A percentile compares a stretch with the other conserved stretches of the same genome.
Evolutionary conservation across 2,329 filamentous ascomycete genomes (phyloP).

Genomic region (Grosmannia serpens): DNA sequence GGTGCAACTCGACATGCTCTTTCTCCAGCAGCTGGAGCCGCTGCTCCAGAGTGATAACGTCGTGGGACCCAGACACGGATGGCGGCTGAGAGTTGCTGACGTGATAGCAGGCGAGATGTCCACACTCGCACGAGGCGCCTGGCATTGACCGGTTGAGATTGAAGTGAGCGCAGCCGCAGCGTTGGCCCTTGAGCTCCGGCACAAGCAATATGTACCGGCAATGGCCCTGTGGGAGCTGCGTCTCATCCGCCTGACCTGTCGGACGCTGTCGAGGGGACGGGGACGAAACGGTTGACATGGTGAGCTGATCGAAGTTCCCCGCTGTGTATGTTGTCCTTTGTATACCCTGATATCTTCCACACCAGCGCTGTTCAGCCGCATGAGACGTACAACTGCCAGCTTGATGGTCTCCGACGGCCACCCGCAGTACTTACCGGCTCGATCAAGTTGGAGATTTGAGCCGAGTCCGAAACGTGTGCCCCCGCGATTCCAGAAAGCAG

Average conservation of each 20-base stretch:
- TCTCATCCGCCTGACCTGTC: slow-evolving; percentile 25
- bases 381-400: not conserved
- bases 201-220: slow-evolving; percentile 48
- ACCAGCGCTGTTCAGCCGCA: not conserved
- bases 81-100: slow-evolving; percentile 33
- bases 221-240: slow-evolving; percentile 42
- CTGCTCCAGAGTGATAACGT: slow-evolving; percentile 36
- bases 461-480: no score
- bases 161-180: slow-evolving; percentile 48
- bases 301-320: no score
- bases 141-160: slow-evolving; percentile 41
- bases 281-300: slow-evolving; percentile 14
- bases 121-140: slow-evolving; percentile 45
- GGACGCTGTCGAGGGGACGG: slow-evolving; percentile 15
- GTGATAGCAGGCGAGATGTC: slow-evolving; percentile 50
- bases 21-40: slow-evolving; percentile 33
- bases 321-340: no score
- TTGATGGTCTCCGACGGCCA: not conserved
- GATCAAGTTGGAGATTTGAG: no score
- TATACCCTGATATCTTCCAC: not conserved
- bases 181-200: slow-evolving; percentile 44
- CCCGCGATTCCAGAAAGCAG: not conserved
- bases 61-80: slow-evolving; percentile 25
- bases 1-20: slow-evolving; percentile 21
- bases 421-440: no score